Evolutionary conservation across 441 rosid species (phyloP).

Genomic region (Erysimum pusillum): DNA sequence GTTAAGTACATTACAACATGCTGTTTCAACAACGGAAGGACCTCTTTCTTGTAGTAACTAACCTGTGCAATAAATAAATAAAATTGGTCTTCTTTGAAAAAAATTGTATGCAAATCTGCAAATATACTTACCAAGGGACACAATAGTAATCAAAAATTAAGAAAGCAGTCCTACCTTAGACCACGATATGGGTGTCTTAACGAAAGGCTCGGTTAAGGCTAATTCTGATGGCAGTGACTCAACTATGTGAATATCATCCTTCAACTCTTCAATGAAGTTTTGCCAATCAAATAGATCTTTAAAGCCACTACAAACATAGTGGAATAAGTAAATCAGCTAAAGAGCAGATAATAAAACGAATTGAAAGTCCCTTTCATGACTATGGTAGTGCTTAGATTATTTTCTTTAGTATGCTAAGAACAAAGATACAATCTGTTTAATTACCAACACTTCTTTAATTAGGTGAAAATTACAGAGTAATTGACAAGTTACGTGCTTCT

Average conservation of each 20-base stretch:
- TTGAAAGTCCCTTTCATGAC: constrained; percentile 10
- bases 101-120: neutral
- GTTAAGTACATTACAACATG: constrained; percentile 85
- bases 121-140: no score
- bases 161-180: constrained; percentile 67
- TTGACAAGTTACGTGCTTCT: constrained; percentile 1
- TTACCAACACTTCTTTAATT: neutral
- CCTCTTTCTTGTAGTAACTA: constrained; percentile 78
- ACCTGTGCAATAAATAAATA: constrained; percentile 55
- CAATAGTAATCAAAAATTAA: constrained; percentile 1
- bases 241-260: constrained; percentile 81
- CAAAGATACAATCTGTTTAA: neutral
- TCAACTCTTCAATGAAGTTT: constrained; percentile 78
- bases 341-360: constrained; percentile 29
- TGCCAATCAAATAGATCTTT: constrained; percentile 95
- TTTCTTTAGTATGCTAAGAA: constrained; percentile 3
- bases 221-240: constrained; percentile 72
- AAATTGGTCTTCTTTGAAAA: neutral
- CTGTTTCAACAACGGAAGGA: constrained; percentile 77
- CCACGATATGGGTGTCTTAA: constrained; percentile 90
- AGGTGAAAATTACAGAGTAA: constrained; percentile 1
- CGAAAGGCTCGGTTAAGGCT: constrained; percentile 66
- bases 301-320: constrained; percentile 66
- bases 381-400: constrained; percentile 6
- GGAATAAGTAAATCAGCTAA: constrained; percentile 18